Conservation (phyloP, 345 rosid genomes). For the Hibiscus mutabilis region DNA sequence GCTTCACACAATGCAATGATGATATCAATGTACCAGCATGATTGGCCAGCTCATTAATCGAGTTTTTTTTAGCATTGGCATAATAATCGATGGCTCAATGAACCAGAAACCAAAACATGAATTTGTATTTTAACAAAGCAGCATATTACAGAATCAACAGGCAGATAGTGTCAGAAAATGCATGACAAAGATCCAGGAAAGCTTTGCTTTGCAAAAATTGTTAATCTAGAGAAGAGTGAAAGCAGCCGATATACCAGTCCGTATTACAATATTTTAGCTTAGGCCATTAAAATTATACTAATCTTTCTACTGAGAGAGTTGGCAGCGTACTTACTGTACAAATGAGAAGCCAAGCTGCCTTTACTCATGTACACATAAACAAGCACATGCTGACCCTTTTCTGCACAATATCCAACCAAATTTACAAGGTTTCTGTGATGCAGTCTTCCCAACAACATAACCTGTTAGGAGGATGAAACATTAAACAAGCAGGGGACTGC, state of each 20-base stretch:
- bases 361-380: slow-evolving; percentile 93
- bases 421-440: slow-evolving; percentile 96
- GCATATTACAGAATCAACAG: neutral
- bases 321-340: slow-evolving; percentile 58
- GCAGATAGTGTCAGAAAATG: neutral
- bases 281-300: neutral
- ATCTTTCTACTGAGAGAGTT: slow-evolving; percentile 5
- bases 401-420: slow-evolving; percentile 93
- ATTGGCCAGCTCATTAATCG: neutral
- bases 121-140: neutral
- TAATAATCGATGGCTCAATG: neutral
- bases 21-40: neutral
- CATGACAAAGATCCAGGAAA: no score
- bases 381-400: slow-evolving; percentile 89
- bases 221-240: no score
- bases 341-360: slow-evolving; percentile 91
- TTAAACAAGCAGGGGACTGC: slow-evolving; percentile 1
- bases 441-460: slow-evolving; percentile 85
- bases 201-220: no score
- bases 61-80: neutral
- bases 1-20: neutral
- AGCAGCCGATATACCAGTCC: no score
- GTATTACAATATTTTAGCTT: neutral
- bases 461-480: slow-evolving; percentile 40
- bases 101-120: neutral